phyloP scores from a whole-genome alignment of 2,329 filamentous ascomycete species.

The Cryphonectria radicalis region DNA sequence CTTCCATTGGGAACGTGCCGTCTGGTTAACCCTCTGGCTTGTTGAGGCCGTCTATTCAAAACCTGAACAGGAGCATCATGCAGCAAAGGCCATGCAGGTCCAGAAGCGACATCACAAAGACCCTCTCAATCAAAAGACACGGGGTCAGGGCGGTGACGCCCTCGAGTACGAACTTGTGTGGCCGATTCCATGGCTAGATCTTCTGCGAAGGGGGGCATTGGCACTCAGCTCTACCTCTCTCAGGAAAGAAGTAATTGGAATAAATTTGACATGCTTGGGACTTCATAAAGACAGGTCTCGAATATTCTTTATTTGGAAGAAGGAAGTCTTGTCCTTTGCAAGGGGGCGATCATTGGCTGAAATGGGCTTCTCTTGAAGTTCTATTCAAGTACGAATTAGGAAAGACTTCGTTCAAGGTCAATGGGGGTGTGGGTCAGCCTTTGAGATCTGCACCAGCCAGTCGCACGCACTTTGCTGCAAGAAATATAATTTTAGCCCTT shows the following conservation, averaged over 20 bases:
- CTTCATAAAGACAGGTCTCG: not conserved
- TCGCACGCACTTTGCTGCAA: not conserved
- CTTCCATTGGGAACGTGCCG: conserved; percentile 5
- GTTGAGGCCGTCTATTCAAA: conserved; percentile 1
- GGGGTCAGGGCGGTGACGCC: not conserved
- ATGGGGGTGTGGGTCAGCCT: not conserved
- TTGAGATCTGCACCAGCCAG: not conserved
- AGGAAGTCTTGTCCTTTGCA: not conserved
- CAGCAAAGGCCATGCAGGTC: not conserved
- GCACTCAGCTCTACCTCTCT: not conserved
- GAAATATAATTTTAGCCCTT: not conserved
- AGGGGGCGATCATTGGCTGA: not conserved
- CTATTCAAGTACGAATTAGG: conserved; percentile 23
- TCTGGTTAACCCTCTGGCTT: not conserved
- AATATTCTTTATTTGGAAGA: not conserved
- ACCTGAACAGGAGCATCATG: conserved; percentile 18
- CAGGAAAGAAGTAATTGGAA: not conserved
- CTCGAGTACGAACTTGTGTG: not conserved
- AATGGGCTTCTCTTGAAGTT: conserved; percentile 1
- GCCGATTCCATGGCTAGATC: not conserved
- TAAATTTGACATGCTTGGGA: not conserved
- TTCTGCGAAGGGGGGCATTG: not conserved
- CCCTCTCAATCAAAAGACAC: not conserved
- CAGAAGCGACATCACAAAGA: not conserved
- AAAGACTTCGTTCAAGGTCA: not conserved